Evolutionary conservation across 306 rosid genomes (phyloP).

Genomic region (Begonia peltatifolia): DNA sequence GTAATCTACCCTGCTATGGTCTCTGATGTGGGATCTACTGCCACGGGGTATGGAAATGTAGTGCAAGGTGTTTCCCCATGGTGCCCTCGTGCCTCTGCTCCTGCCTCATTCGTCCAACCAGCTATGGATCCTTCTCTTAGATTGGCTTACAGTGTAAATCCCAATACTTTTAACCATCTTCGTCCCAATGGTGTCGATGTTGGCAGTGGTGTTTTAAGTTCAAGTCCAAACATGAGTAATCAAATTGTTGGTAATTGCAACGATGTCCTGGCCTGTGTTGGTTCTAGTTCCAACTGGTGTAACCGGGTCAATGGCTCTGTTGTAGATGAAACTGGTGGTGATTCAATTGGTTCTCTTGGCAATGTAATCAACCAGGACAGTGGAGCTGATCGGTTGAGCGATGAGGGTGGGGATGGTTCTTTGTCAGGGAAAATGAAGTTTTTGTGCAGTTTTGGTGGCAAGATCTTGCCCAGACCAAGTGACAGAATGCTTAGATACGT

Average conservation of each 20-base stretch:
- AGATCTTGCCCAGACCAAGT: constrained; percentile 73
- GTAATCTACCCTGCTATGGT: constrained; percentile 21
- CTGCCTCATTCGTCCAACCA: constrained; percentile 22
- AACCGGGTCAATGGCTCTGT: constrained; percentile 24
- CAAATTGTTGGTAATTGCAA: constrained; percentile 19
- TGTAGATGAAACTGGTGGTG: constrained; percentile 25
- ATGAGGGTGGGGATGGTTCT: constrained; percentile 58
- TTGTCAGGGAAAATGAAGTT: constrained; percentile 49
- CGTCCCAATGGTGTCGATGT: constrained; percentile 37
- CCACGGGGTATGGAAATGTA: constrained; percentile 50
- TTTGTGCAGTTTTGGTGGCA: constrained; percentile 82
- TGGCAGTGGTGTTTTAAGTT: constrained; percentile 16
- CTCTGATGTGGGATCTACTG: constrained; percentile 41
- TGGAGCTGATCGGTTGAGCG: constrained; percentile 34
- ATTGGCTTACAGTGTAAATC: constrained; percentile 25
- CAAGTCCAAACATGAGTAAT: constrained; percentile 30
- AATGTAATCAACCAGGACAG: constrained; percentile 16
- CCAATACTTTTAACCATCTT: constrained; percentile 20
- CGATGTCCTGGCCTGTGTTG: constrained; percentile 24
- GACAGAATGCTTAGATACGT: constrained; percentile 87
- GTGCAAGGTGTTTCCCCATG: constrained; percentile 31
- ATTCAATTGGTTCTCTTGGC: constrained; percentile 14
- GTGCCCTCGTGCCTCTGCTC: constrained; percentile 40
- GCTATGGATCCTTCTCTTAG: constrained; percentile 31
- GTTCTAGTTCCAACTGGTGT: constrained; percentile 18